Evolutionary conservation across 805 yeast species (phyloP).

Genomic region (Kodamaea lidongshanica): DNA sequence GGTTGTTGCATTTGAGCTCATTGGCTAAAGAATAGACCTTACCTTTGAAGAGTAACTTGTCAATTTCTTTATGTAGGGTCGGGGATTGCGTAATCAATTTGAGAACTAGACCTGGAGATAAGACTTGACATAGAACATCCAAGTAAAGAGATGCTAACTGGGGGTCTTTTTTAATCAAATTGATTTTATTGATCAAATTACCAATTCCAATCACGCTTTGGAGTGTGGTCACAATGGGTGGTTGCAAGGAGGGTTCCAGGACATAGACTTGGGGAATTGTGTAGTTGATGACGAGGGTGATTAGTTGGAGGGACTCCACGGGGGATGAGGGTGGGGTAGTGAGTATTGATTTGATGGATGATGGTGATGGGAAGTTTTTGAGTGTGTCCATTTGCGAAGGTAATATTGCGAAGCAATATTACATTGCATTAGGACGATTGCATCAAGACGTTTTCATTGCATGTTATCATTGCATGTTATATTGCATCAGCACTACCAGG

Average conservation of each 20-base stretch:
- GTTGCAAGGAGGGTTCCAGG: conserved; percentile 12
- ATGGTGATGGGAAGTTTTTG: conserved; percentile 8
- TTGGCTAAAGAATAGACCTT: conserved; percentile 19
- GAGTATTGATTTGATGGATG: conserved; percentile 7
- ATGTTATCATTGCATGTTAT: no score
- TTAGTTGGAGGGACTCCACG: conserved; percentile 11
- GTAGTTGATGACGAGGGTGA: conserved; percentile 22
- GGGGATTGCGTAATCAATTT: conserved; percentile 7
- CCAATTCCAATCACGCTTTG: conserved; percentile 28
- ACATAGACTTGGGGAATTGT: conserved; percentile 30
- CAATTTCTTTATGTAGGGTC: conserved; percentile 26
- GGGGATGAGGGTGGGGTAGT: neutral
- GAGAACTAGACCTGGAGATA: conserved; percentile 12
- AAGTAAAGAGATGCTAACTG: conserved; percentile 9
- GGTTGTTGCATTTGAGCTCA: conserved; percentile 16
- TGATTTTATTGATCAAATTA: conserved; percentile 19
- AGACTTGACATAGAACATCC: conserved; percentile 12
- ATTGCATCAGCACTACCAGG: no score
- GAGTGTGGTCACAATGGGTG: conserved; percentile 12
- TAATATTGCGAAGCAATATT: no score
- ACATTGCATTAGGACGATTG: no score
- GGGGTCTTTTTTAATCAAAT: conserved; percentile 1
- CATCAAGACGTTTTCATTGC: no score
- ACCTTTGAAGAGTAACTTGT: conserved; percentile 33
- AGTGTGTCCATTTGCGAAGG: conserved; percentile 1